Evolutionary conservation across 192 early-diverging fungal species (phyloP), one percentile per base, ranked within the genome.

Genomic region (Funneliformis geosporum): DNA sequence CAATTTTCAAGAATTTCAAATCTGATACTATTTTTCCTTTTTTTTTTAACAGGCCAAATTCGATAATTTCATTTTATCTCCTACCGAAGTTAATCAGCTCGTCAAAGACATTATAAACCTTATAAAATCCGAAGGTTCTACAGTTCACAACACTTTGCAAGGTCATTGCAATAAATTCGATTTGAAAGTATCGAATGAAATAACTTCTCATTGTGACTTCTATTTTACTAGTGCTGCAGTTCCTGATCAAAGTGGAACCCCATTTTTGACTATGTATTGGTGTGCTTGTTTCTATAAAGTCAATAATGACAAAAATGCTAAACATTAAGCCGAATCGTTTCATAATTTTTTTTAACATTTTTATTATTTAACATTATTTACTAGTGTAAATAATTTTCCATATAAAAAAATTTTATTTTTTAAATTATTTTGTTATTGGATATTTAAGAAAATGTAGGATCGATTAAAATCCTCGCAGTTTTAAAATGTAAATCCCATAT

Each of bases 151-250:
- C 16, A 39, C 12, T 8, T 66, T 25, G 64, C 28, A 33, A 33
- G 64, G 33, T 21, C 25, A 66, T 4, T 66, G 16, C 33, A 66
- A 66, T 14, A 66, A 66, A 66, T 66, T 66, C 18, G 64, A 66
- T 38, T 27, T 33, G 4, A 5, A 66, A 16, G 64, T n/a, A 9
- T 10, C 18, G 33, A 66, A 66, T 66, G 4, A n/a, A 14, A 14
- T 60, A 21, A 60, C 59, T 60, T 60, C 59, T 18, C 59, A 60
- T 66, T 66, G 64, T 38, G 64, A 66, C 33, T 38, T 66, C 8
- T 66, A 66, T 66, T 66, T 18, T 38, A 38, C 64, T 6, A 27
- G 5, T 38, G 28, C 33, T 8, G 8, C 64, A 12, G 28, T 66
- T 66, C 27, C 25, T 2, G 64, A 66, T 18, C 11, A 33, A 33